Percentiles rank a stretch among this genome's conserved stretches.
Evolutionary conservation across 805 yeast genomes (phyloP).

Genomic region (Myxozyma geophila): DNA sequence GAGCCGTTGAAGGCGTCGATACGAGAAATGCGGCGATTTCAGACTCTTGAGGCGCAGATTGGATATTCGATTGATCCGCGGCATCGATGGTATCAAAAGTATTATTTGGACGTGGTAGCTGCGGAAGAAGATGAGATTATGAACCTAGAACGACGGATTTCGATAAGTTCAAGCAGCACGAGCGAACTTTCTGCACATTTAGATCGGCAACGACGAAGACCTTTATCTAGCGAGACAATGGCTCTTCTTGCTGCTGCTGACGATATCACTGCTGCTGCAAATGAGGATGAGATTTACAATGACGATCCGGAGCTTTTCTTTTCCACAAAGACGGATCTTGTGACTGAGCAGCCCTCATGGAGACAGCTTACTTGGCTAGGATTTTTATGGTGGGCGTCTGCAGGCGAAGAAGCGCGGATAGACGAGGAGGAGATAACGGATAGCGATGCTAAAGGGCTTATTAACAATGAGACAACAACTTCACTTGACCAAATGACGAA

Average conservation of each 20-base stretch:
- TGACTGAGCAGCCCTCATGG: slow-evolving; percentile 50
- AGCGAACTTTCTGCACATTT: slow-evolving; percentile 12
- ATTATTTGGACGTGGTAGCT: neutral
- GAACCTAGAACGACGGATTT: slow-evolving; percentile 20
- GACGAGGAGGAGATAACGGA: slow-evolving; percentile 51
- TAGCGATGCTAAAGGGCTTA: slow-evolving; percentile 33
- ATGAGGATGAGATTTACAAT: slow-evolving; percentile 31
- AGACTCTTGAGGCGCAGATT: slow-evolving; percentile 31
- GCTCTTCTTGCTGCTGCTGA: slow-evolving; percentile 29
- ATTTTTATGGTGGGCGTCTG: slow-evolving; percentile 85
- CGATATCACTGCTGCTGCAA: slow-evolving; percentile 30
- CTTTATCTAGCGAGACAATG: slow-evolving; percentile 18
- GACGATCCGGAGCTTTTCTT: slow-evolving; percentile 36
- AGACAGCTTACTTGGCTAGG: slow-evolving; percentile 68
- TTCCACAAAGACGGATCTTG: slow-evolving; percentile 34
- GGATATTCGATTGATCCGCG: slow-evolving; percentile 35
- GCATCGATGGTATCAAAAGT: slow-evolving; percentile 30
- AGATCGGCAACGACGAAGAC: slow-evolving; percentile 10
- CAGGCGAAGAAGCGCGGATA: slow-evolving; percentile 62
- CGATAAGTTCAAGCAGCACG: slow-evolving; percentile 22
- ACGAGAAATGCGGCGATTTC: slow-evolving; percentile 35
- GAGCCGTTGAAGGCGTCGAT: slow-evolving; percentile 23
- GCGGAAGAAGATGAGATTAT: slow-evolving; percentile 7
- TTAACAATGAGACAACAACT: slow-evolving; percentile 25
- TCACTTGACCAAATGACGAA: slow-evolving; percentile 21